Evolutionary conservation across 345 rosid genomes (phyloP).

Genomic region (Aurinia saxatilis): DNA sequence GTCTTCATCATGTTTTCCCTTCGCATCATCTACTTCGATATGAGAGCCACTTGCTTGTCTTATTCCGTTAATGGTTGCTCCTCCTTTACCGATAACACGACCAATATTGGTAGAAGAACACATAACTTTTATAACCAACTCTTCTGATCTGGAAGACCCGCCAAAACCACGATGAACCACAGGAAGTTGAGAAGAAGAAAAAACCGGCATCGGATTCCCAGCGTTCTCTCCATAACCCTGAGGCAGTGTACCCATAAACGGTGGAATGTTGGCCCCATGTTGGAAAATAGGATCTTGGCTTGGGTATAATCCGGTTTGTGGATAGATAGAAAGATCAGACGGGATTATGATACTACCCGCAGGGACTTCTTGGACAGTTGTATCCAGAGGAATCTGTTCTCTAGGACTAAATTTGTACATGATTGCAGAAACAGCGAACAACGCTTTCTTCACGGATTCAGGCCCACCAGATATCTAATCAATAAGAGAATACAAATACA

Average conservation of each 20-base stretch:
- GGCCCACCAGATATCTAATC: constrained; percentile 72
- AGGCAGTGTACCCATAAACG: constrained; percentile 54
- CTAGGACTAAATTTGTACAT: constrained; percentile 80
- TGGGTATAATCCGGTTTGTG: constrained; percentile 62
- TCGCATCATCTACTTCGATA: constrained; percentile 78
- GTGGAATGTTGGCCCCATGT: constrained; percentile 52
- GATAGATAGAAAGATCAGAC: constrained; percentile 75
- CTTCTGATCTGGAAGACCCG: constrained; percentile 50
- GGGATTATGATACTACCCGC: constrained; percentile 80
- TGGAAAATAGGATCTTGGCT: constrained; percentile 51
- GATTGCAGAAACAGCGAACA: constrained; percentile 78
- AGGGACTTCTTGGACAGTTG: constrained; percentile 55
- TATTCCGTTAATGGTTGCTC: constrained; percentile 76
- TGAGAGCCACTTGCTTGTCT: constrained; percentile 89
- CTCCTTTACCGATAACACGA: constrained; percentile 96
- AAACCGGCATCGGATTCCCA: constrained; percentile 53
- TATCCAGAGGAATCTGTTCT: constrained; percentile 82
- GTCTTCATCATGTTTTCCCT: constrained; percentile 54
- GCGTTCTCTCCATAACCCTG: constrained; percentile 64
- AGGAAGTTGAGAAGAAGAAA: constrained; percentile 64
- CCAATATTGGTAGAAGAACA: constrained; percentile 84
- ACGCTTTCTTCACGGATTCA: constrained; percentile 73
- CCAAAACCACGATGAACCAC: constrained; percentile 48
- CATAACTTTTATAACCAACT: constrained; percentile 55
- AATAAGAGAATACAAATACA: no score